These are phyloP conservation scores for Cladosporium sp. DNA, from an alignment of 2,329 filamentous ascomycete species.

Conservation along the genomic window DNA sequence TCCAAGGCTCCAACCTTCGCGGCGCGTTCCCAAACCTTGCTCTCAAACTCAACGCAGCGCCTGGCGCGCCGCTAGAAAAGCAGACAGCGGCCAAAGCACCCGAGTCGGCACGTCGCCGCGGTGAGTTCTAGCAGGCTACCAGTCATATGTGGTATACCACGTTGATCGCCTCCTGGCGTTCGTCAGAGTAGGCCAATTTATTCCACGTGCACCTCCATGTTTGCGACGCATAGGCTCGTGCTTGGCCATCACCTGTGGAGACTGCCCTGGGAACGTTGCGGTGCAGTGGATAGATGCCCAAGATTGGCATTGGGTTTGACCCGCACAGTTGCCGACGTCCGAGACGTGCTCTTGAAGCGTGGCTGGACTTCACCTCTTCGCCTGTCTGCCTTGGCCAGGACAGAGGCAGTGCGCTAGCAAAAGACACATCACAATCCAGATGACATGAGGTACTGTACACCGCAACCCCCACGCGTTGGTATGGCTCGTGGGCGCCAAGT, in stretches of 20 bases:
- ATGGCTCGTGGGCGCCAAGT: not conserved
- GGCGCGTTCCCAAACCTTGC: conserved; percentile 18
- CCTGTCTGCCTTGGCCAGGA: not conserved
- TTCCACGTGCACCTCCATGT: conserved; percentile 19
- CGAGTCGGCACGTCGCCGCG: conserved; percentile 6
- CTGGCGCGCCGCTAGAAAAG: conserved; percentile 17
- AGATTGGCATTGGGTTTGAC: not conserved
- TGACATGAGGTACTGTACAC: not conserved
- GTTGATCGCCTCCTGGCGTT: not conserved
- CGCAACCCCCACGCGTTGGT: not conserved
- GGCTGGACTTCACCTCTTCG: not conserved
- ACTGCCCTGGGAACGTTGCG: not conserved
- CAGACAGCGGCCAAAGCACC: conserved; percentile 15
- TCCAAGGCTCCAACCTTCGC: conserved; percentile 15
- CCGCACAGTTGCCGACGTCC: conserved; percentile 9
- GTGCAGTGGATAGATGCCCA: not conserved
- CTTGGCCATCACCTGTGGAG: not conserved
- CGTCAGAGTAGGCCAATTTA: conserved; percentile 11
- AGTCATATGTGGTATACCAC: not conserved
- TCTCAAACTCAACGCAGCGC: conserved; percentile 13
- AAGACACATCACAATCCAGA: not conserved
- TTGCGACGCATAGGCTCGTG: conserved; percentile 6
- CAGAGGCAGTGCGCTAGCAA: not conserved
- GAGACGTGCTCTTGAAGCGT: not conserved
- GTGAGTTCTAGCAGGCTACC: conserved; percentile 2